These are phyloP conservation scores for Pilasporangium apinafurcum DNA, from an alignment of 352 stramenopile genomes.

Conservation along the genomic window DNA sequence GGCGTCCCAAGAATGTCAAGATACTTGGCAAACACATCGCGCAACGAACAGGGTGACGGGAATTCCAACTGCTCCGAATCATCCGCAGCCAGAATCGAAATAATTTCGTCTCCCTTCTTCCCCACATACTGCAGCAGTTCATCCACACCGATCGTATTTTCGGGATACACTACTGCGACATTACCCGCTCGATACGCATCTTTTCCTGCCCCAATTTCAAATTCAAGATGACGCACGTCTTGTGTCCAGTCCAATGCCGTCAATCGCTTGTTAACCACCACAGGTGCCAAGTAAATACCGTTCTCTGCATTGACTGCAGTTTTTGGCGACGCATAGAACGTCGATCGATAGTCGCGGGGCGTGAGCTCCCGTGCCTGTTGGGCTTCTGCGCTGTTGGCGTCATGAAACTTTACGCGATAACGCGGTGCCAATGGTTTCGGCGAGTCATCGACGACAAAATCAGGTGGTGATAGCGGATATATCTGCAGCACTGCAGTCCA, in stretches of 20 bases:
- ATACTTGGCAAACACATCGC: conserved; percentile 76
- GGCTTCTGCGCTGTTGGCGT: conserved; percentile 4
- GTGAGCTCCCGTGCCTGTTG: conserved; percentile 9
- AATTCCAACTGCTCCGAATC: conserved; percentile 39
- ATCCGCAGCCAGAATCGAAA: conserved; percentile 46
- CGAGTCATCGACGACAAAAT: conserved; percentile 59
- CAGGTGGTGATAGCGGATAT: conserved; percentile 42
- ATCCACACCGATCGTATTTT: conserved; percentile 67
- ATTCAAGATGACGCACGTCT: conserved; percentile 75
- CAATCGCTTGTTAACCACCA: conserved; percentile 58
- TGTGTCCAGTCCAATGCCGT: conserved; percentile 72
- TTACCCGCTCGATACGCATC: conserved; percentile 55
- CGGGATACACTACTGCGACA: conserved; percentile 71
- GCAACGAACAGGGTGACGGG: conserved; percentile 41
- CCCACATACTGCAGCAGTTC: conserved; percentile 58
- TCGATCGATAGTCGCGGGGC: conserved; percentile 22
- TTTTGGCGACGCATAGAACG: conserved; percentile 55
- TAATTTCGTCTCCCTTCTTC: conserved; percentile 18
- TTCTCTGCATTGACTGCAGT: conserved; percentile 28
- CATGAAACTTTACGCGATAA: conserved; percentile 37
- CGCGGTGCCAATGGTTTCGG: conserved; percentile 37
- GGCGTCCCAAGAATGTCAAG: conserved; percentile 86
- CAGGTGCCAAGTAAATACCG: conserved; percentile 41
- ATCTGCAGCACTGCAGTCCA: conserved; percentile 47
- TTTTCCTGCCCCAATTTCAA: conserved; percentile 27